phyloP scores from a whole-genome alignment of 192 early-diverging fungal genomes.

The Podila horticola region DNA sequence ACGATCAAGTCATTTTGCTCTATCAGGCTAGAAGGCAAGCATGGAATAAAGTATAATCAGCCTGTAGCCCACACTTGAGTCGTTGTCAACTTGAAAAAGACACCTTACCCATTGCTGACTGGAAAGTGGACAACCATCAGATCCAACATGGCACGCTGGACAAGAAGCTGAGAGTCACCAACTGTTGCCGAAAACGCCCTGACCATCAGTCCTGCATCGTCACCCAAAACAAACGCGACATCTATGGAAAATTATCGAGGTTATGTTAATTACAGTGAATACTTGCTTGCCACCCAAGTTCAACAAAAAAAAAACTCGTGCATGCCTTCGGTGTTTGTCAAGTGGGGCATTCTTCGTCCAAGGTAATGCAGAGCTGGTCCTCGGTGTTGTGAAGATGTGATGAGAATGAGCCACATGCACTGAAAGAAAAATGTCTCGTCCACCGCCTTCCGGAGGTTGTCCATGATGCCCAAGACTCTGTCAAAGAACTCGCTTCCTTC shows the following conservation, averaged over 20 bases:
- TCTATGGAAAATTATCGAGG: slow-evolving; percentile 52
- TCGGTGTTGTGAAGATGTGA: slow-evolving; percentile 73
- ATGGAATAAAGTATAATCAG: neutral
- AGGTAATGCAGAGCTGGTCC: slow-evolving; percentile 84
- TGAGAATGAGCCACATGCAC: slow-evolving; percentile 84
- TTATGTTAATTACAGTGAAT: neutral
- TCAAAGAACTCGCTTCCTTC: slow-evolving; percentile 88
- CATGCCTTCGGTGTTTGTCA: slow-evolving; percentile 72
- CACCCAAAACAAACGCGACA: slow-evolving; percentile 74
- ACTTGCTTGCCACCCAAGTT: neutral
- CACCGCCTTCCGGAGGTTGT: slow-evolving; percentile 71
- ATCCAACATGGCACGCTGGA: slow-evolving; percentile 86
- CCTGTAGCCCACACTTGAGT: neutral
- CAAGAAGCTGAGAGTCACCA: slow-evolving; percentile 79
- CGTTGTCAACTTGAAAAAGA: neutral
- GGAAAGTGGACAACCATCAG: slow-evolving; percentile 80
- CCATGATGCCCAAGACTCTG: slow-evolving; percentile 65
- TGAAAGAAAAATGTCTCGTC: slow-evolving; percentile 84
- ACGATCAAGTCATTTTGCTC: slow-evolving; percentile 71
- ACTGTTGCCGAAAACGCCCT: slow-evolving; percentile 80
- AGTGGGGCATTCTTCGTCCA: slow-evolving; percentile 74
- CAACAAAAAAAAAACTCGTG: neutral
- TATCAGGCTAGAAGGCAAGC: slow-evolving; percentile 56
- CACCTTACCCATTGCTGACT: slow-evolving; percentile 63
- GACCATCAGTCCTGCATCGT: slow-evolving; percentile 74